A percentile compares a stretch with the other conserved stretches of the same genome.
phyloP scores from a whole-genome alignment of 345 rosid species.

The Citrus australasica region DNA sequence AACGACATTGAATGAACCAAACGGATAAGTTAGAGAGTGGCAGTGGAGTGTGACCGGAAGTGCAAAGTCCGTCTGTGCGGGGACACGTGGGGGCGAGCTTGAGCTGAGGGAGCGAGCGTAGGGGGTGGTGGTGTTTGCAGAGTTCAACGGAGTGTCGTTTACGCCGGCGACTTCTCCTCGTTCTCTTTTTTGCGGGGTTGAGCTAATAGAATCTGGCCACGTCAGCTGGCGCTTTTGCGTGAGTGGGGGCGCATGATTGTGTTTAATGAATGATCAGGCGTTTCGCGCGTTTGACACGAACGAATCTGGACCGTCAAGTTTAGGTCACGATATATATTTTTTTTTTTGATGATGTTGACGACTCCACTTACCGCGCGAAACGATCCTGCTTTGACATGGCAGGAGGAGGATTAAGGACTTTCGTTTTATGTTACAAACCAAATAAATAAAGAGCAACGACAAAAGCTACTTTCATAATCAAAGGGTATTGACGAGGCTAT shows the following conservation, averaged over 20 bases:
- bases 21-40: background rate
- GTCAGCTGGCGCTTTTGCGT: background rate
- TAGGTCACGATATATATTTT: background rate
- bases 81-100: background rate
- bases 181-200: background rate
- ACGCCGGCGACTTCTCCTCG: slow-evolving; percentile 23
- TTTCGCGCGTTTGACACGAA: background rate
- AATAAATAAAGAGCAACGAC: too few species aligned
- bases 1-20: background rate
- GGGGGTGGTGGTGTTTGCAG: background rate
- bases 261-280: background rate
- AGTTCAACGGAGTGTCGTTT: slow-evolving; percentile 20
- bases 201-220: background rate
- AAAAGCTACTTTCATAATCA: too few species aligned
- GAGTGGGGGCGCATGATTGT: background rate
- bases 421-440: too few species aligned
- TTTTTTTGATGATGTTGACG: background rate
- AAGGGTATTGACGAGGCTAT: too few species aligned
- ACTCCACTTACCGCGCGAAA: background rate
- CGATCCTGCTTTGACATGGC: too few species aligned
- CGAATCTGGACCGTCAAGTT: slow-evolving; percentile 6
- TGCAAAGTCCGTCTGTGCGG: background rate
- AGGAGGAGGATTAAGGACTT: too few species aligned
- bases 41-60: background rate
- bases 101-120: background rate